phyloP scores from a whole-genome alignment of 495 filamentous ascomycete genomes.

The Aspergillus avenaceus region DNA sequence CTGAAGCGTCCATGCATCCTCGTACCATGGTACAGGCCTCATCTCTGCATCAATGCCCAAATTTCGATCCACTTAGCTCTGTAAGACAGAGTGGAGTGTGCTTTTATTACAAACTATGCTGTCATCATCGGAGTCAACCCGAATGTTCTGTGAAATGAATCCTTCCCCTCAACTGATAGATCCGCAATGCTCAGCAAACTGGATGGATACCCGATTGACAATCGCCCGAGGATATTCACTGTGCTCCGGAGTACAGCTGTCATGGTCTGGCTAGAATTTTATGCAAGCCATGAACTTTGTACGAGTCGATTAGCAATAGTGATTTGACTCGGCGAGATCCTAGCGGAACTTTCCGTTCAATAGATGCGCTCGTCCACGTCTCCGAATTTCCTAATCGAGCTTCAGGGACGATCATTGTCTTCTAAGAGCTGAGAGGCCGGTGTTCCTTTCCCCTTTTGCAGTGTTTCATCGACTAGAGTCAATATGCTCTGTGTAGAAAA shows the following conservation, averaged over 20 bases:
- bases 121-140: not conserved
- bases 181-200: not conserved
- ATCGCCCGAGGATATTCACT: not conserved
- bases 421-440: conserved; percentile 2
- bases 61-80: not conserved
- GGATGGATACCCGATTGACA: not conserved
- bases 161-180: not conserved
- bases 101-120: conserved; percentile 8
- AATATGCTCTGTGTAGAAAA: not conserved
- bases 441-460: not conserved
- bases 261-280: conserved; percentile 4
- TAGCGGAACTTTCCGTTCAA: conserved; percentile 11
- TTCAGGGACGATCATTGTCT: conserved; percentile 4
- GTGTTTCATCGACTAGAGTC: not conserved
- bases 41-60: conserved; percentile 27
- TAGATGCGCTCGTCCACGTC: conserved; percentile 7
- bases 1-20: conserved; percentile 4
- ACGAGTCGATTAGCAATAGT: conserved; percentile 3
- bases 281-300: conserved; percentile 19
- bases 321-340: conserved; percentile 10
- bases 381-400: conserved; percentile 5
- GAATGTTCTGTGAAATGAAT: not conserved
- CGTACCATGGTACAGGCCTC: conserved; percentile 6
- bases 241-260: conserved; percentile 6
- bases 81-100: not conserved